Evolutionary conservation across 208 protist species (phyloP), one percentile per base, ranked within the genome.

Genomic region (Porcisia hertigi): DNA sequence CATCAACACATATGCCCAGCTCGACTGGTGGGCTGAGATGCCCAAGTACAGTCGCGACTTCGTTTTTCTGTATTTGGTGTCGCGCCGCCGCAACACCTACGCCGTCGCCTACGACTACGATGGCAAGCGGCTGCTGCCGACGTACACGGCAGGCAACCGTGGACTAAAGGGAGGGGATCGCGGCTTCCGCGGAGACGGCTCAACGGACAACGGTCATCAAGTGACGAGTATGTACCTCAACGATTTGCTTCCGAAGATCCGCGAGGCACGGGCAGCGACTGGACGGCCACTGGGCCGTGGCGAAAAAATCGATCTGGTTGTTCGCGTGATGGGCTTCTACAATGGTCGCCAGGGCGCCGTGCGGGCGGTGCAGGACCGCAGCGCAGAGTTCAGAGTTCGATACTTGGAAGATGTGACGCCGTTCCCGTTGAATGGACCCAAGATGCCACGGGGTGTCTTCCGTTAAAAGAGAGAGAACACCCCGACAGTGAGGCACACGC

Each of bases 271-370:
- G 25, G 91, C 90, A 6, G 73, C 69, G 58, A 79, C 69, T 2
- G 90, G 91, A 30, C 80, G 85, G 1, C 88, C 88, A 20, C 63
- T 95, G 54, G 79, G 73, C 41, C 81, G 80, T 9, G 87, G 85
- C 16, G 88, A 97, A 63, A 97, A 97, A 80, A 83, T 97, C 60
- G 89, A 95, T n/a, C 83, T 97, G 25, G 93, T 97, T 23, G 86
- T 97, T 65, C 89, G 93, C 25, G 93, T 97, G 25, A 95, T 97
- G 91, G 93, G 93, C 36, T 97, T 95, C 64, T 97, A 97, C 81
- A 97, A 97, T 71, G 91, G 93, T 54, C 83, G 93, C 25, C 93
- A 97, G 73, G 93, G 93, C 30, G 93, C 93, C 20, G 90, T 97
- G 75, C 88, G 91, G 39, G 93, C 93, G 3, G 90, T 97, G 58